Evolutionary conservation across 2,329 filamentous ascomycete species (phyloP).

Genomic region (Rhynchosporium secalis): DNA sequence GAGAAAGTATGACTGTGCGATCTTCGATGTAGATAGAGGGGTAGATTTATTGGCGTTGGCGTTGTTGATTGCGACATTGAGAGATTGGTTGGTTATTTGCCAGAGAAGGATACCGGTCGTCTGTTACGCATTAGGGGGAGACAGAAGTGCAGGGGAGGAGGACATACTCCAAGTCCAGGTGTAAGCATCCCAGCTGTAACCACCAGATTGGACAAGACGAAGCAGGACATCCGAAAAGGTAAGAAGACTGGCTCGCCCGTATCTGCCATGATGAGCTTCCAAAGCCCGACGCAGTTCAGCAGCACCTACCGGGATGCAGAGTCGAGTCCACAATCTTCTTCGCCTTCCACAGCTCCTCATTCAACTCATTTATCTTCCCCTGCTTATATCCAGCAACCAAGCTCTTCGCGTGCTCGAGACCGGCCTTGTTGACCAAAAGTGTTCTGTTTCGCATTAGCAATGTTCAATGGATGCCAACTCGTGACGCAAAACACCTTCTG

Average conservation of each 20-base stretch:
- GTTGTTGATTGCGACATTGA: slow-evolving; percentile 97
- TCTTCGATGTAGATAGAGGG: slow-evolving; percentile 75
- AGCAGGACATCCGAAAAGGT: slow-evolving; percentile 96
- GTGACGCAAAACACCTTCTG: slow-evolving; percentile 16
- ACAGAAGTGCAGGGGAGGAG: background rate
- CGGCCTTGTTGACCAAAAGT: slow-evolving; percentile 73
- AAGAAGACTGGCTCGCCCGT: slow-evolving; percentile 90
- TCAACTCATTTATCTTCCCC: slow-evolving; percentile 78
- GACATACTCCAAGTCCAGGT: slow-evolving; percentile 70
- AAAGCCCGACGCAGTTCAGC: background rate
- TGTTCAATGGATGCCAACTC: background rate
- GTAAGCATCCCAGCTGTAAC: slow-evolving; percentile 98
- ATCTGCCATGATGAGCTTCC: slow-evolving; percentile 54
- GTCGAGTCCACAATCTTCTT: slow-evolving; percentile 98
- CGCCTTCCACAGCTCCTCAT: slow-evolving; percentile 85
- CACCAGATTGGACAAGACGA: slow-evolving; percentile 88
- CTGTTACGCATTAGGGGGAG: slow-evolving; percentile 41
- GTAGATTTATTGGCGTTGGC: slow-evolving; percentile 98
- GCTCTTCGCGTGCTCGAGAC: slow-evolving; percentile 82
- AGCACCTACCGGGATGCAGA: slow-evolving; percentile 77
- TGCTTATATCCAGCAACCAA: slow-evolving; percentile 84
- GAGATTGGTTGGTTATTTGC: slow-evolving; percentile 95
- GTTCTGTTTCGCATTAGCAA: slow-evolving; percentile 59
- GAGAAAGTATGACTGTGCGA: slow-evolving; percentile 86
- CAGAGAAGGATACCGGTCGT: slow-evolving; percentile 85